Evolutionary conservation across 345 rosid genomes (phyloP).

Genomic region (Syzygium oleosum): DNA sequence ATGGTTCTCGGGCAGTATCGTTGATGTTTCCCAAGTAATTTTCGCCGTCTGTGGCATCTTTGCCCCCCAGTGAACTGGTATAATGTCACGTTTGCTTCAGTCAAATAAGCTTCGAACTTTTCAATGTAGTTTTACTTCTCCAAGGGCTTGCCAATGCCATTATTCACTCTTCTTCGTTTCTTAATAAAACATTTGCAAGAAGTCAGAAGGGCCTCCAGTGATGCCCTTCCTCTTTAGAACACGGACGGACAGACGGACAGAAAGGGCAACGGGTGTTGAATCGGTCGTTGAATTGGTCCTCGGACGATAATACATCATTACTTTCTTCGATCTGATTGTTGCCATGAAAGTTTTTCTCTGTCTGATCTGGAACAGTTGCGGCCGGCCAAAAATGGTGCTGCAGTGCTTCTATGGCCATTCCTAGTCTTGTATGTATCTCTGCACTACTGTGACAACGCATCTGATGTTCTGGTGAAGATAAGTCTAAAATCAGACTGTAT

Average conservation of each 20-base stretch:
- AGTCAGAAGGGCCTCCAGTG: not conserved
- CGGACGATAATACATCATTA: not conserved
- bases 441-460: not conserved
- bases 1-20: not conserved
- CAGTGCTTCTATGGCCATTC: not conserved
- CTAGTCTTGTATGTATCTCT: not conserved
- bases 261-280: not conserved
- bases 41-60: not conserved
- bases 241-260: not conserved
- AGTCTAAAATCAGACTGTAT: not conserved
- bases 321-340: not conserved
- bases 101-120: not conserved
- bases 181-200: not conserved
- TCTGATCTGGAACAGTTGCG: not conserved
- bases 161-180: not conserved
- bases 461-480: not conserved
- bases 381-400: not conserved
- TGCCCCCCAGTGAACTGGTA: not conserved
- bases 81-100: not conserved
- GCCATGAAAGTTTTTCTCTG: not conserved
- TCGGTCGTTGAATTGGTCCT: not conserved
- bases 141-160: not conserved
- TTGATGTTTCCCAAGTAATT: not conserved
- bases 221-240: not conserved
- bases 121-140: not conserved